Base-by-base conservation (phyloP, 1,284 basidiomycete genomes). In the Trichosporon sp. region DNA sequence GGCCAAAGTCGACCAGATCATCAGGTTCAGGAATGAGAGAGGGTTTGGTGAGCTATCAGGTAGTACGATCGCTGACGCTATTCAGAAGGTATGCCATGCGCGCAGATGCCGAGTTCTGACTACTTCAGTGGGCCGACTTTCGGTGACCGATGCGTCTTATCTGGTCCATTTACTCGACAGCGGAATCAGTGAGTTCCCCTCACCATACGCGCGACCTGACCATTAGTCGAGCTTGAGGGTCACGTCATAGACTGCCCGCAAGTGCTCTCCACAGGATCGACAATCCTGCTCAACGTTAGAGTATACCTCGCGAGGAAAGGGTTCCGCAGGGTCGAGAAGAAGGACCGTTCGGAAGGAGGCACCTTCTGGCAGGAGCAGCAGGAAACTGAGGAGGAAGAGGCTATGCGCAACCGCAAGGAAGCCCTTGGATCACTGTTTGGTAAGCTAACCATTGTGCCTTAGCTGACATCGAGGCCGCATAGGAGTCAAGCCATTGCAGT, bases 301-400 rank as follows among this genome's bases (percentile, higher is more conserved):
- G 81, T 84, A 14, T 83, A 78, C 70, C 77, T 84, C 7, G 78
- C 79, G 1, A 76, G 79, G 6, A 72, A 78, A 46, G 83, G 82
- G 0, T 84, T 84, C 67, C 76, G 77, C 43, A 77, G 76, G 54
- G 72, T 77, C 0, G 77, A 79, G 40, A 78, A 78, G 70, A 74
- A 74, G 26, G 78, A 77, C 6, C 66, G 79, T 35, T 70, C 73
- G 31, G 76, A 78, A 21, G 69, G 68, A 38, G 64, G 75, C 63
- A 75, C 78, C 1, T 84, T 82, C 68, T 84, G 83, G 83, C 80
- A 83, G 65, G 81, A 83, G 61, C 82, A 84, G 68, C 79, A 81
- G 63, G 83, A 84, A 73, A 83, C 83, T 0, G 76, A 69, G 8
- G 81, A 80, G 40, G 83, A 84, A 65, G 79, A 82, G 68, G 80